These are phyloP conservation scores for Pythium periplocum DNA, from an alignment of 352 stramenopile species.

Conservation along the genomic window DNA sequence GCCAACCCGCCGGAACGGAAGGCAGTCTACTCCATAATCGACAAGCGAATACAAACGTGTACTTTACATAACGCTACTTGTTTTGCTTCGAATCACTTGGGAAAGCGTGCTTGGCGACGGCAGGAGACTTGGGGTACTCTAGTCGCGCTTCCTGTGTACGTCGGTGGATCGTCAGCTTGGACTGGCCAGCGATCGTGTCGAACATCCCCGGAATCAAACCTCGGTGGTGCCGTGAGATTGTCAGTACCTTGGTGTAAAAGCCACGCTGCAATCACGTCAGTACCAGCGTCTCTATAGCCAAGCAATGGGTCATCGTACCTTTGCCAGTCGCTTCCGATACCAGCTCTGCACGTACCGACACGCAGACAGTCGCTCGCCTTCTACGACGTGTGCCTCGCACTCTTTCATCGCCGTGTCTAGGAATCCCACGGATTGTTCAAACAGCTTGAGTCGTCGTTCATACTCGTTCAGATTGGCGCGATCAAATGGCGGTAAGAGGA, in stretches of 20 bases:
- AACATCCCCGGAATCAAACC: constrained; percentile 55
- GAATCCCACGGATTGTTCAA: constrained; percentile 22
- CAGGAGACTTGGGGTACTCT: constrained; percentile 33
- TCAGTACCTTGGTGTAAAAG: constrained; percentile 53
- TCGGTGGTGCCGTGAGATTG: constrained; percentile 34
- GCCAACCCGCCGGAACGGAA: too few relatives aligned
- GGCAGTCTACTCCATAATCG: too few relatives aligned
- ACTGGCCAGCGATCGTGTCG: constrained; percentile 44
- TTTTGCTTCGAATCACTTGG: background rate
- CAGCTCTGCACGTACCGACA: constrained; percentile 43
- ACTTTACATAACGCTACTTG: constrained; percentile 1
- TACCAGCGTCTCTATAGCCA: background rate
- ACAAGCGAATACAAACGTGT: background rate
- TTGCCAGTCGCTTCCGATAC: constrained; percentile 31
- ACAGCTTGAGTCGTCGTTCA: constrained; percentile 30
- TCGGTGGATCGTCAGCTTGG: constrained; percentile 31
- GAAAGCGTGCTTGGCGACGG: constrained; percentile 14
- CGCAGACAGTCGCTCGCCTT: constrained; percentile 27
- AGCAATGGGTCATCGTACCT: constrained; percentile 12
- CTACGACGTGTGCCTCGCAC: constrained; percentile 23
- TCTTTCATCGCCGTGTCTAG: constrained; percentile 24
- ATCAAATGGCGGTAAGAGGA: constrained; percentile 43
- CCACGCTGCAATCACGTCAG: constrained; percentile 19
- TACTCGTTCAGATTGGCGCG: constrained; percentile 29
- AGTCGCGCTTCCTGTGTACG: constrained; percentile 21